phyloP scores from a whole-genome alignment of 352 stramenopile species.

The Aphanomyces stellatus region DNA sequence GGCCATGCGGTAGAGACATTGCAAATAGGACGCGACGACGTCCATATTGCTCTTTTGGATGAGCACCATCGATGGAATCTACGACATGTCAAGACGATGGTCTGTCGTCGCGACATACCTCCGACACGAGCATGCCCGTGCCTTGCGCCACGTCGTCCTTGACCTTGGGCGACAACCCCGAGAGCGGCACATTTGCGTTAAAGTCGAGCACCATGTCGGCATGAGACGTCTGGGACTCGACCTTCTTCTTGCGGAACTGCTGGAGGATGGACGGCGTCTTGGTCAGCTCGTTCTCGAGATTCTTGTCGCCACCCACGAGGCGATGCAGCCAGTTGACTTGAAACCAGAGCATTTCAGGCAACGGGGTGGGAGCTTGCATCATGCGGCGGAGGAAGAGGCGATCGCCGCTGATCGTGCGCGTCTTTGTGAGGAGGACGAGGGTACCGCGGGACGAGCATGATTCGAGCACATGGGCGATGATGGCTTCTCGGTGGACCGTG shows the following conservation, averaged over 20 bases:
- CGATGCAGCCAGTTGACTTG: constrained; percentile 5
- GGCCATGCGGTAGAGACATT: constrained; percentile 61
- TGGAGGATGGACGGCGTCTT: constrained; percentile 8
- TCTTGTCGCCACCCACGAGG: constrained; percentile 6
- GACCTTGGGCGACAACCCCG: constrained; percentile 33
- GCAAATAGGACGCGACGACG: constrained; percentile 51
- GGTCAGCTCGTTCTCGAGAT: not conserved
- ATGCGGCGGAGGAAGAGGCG: constrained; percentile 8
- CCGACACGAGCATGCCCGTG: not conserved
- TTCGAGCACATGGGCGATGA: constrained; percentile 60
- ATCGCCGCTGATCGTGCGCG: not conserved
- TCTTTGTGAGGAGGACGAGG: not conserved
- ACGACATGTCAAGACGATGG: not conserved
- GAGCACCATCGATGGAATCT: constrained; percentile 5
- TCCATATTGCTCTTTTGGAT: not conserved
- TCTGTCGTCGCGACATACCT: not conserved
- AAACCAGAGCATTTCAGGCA: not conserved
- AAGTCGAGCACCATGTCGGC: constrained; percentile 47
- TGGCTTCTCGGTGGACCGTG: constrained; percentile 54
- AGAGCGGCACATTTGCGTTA: constrained; percentile 67
- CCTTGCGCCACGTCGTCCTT: constrained; percentile 6
- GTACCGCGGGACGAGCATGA: constrained; percentile 72
- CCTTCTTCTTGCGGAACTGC: not conserved
- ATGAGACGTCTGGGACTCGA: not conserved
- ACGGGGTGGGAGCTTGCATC: not conserved